Percentiles rank a stretch among this genome's conserved stretches.
Evolutionary conservation across 257 asterid species (phyloP).

Genomic region (Solanum chilense): DNA sequence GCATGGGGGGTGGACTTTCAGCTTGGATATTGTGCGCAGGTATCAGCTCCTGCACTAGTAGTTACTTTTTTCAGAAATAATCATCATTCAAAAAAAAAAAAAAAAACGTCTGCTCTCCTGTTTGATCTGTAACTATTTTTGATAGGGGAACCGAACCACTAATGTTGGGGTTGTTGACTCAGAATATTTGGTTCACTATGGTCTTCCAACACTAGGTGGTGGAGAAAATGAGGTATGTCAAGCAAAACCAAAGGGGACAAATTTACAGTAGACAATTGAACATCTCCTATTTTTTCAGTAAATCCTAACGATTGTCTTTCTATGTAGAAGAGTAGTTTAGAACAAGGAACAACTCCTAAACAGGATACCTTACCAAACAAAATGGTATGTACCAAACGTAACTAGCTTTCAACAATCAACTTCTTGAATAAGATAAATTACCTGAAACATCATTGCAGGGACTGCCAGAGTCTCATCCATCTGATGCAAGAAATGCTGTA

Average conservation of each 20-base stretch:
- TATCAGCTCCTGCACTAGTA: conserved; percentile 3
- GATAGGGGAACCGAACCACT: conserved; percentile 49
- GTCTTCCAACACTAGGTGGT: conserved; percentile 69
- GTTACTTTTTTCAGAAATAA: background rate
- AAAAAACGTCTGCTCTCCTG: background rate
- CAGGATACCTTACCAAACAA: background rate
- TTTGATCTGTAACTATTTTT: background rate
- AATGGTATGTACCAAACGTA: conserved; percentile 1
- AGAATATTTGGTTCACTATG: conserved; percentile 53
- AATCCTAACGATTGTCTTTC: background rate
- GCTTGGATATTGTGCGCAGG: conserved; percentile 72
- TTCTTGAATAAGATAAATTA: background rate
- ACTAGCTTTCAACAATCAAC: background rate
- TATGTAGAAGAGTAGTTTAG: conserved; percentile 16
- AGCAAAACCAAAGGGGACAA: background rate
- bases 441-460: conserved; percentile 11
- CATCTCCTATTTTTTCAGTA: background rate
- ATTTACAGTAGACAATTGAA: background rate
- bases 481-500: conserved; percentile 47
- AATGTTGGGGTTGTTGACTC: conserved; percentile 67
- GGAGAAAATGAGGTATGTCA: conserved; percentile 33
- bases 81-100: background rate
- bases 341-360: conserved; percentile 6
- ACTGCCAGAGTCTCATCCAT: conserved; percentile 9
- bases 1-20: conserved; percentile 78